Evolutionary conservation across 1,284 basidiomycete species (phyloP), one percentile per base, ranked within the genome.

Genomic region (Irpex lacteus): DNA sequence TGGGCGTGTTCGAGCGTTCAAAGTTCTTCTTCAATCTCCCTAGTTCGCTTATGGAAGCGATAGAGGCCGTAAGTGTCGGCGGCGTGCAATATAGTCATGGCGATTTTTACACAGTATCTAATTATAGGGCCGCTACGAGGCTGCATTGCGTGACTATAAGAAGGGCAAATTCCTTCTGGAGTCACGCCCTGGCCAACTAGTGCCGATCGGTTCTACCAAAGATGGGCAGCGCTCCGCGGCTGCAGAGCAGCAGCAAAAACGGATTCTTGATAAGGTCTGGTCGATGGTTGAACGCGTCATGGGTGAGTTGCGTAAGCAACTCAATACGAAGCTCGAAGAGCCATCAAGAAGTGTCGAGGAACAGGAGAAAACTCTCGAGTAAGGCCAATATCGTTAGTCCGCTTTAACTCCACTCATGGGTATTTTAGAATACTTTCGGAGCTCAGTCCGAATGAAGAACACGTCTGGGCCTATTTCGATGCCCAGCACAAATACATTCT

Each of bases 21-120:
- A 98, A 96, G 71, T 99, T 98, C 84, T 95, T 99, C 76, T 99
- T 99, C 85, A 98, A 98, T 73, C 83, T 99, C 19, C 97, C 98
- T 0, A 92, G 93, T 21, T 90, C 91, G 54, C 85, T 99, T n/a
- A 85, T 93, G 26, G 97, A 98, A 74, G 91, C 86, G 18, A 92
- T 99, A 59, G 90, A 95, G 78, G 89, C 90, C 64, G 94, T 95
- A 70, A 68, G 90, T 81, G 2, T 26, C 8, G 50, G 50, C 18
- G 19, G 13, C 50, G 50, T 13, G 50, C 50, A 52, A 7, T 18
- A 59, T 50, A n/a, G 36, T 61, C 26, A 60, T 32, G 60, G 21
- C 57, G 4, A 15, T 53, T 57, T 44, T 60, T 63, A 36, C 36
- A 26, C 15, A 50, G 52, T 37, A 11, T n/a, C 37, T 26, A 58